Evolutionary conservation across 208 protist genomes (phyloP), one percentile per base, ranked within the genome.

Genomic region (Angomonas ambiguus): DNA sequence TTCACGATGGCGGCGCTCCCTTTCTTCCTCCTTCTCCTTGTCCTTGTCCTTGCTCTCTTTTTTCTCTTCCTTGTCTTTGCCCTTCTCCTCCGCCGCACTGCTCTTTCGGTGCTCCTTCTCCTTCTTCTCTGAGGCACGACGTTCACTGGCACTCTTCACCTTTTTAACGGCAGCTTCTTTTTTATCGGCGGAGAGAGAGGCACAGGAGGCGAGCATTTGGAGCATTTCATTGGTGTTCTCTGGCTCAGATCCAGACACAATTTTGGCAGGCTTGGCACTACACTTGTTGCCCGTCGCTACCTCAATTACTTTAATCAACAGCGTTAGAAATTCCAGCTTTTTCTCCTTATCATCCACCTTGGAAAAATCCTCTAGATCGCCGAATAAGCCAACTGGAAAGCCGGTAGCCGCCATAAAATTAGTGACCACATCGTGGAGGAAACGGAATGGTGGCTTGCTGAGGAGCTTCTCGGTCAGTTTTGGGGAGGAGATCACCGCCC

Each of bases 381-480:
- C 76, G 5, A 73, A 77, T 88, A 45, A 89, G 79, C 13, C 74
- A 81, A 87, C 76, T 10, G 88, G 89, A 63, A 95, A 97, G n/a
- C 71, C 72, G 24, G 73, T 87, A 20, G 84, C 34, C 53, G 79
- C 79, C 2, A 87, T 67, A 27, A 94, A 80, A 45, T 64, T 75
- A 41, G 80, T 87, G 20, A 93, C 83, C 45, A 96, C 82, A 69
- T 97, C 93, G 67, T 95, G 87, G 11, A 97, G 56, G 74, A 94
- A 97, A 33, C 88, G 86, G 67, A 97, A 97, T 0, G 93, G 93
- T 3, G 93, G 93, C 27, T 79, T 79, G 35, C 67, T 67, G 24
- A 97, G 85, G 4, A 93, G 84, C 66, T 97, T 97, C 28, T 97
- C 93, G 27, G 87, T 85, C 16, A 97, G 78, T 71, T 94, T 93